Conservation (phyloP, 2,329 filamentous ascomycete genomes). For the Metarhizium anisopliae region DNA sequence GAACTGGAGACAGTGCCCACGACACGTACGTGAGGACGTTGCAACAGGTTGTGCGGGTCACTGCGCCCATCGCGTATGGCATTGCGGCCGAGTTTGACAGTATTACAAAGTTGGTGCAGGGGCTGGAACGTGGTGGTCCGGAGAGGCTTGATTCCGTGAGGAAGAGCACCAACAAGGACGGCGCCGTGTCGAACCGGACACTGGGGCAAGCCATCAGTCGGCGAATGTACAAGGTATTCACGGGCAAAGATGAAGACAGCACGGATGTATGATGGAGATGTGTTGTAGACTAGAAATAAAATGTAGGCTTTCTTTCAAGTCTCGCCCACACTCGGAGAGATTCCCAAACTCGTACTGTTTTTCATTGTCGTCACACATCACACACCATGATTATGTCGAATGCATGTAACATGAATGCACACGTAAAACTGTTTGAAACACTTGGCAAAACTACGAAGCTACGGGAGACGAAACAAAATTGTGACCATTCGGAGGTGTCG, state of each 20-base stretch:
- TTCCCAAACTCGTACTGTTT: no score
- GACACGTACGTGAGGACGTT: constrained; percentile 71
- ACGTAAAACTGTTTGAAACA: background rate
- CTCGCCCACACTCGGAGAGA: no score
- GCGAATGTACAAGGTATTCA: constrained; percentile 52
- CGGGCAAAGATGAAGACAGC: constrained; percentile 43
- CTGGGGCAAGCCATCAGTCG: constrained; percentile 51
- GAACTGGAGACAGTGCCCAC: constrained; percentile 51
- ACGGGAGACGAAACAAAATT: background rate
- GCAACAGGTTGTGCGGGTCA: constrained; percentile 64
- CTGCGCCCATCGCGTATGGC: constrained; percentile 62
- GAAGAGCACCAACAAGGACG: constrained; percentile 49
- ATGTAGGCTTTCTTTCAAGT: no score
- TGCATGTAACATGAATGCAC: no score
- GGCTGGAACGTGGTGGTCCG: constrained; percentile 50
- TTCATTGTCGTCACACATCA: no score
- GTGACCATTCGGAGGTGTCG: background rate
- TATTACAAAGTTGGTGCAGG: constrained; percentile 48
- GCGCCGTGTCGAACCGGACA: constrained; percentile 42
- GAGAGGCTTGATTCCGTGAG: constrained; percentile 51
- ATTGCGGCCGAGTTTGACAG: constrained; percentile 52
- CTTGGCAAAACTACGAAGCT: background rate
- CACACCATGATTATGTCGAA: no score
- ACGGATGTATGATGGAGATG: constrained; percentile 37
- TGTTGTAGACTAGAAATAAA: no score